These are phyloP conservation scores for Colletotrichum zoysiae DNA, from an alignment of 2,329 filamentous ascomycete genomes.

Conservation along the genomic window DNA sequence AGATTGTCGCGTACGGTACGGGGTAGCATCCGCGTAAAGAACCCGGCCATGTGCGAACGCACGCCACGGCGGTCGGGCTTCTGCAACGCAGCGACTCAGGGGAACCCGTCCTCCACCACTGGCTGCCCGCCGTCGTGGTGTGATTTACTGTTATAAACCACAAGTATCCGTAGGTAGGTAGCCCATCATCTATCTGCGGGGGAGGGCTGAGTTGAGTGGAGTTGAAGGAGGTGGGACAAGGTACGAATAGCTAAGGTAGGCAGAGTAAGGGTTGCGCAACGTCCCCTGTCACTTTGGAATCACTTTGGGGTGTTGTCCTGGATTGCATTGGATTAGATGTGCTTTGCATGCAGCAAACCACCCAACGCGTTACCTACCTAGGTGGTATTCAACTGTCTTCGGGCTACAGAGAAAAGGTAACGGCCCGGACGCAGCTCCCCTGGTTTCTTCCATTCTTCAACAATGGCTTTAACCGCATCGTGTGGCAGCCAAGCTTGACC, in stretches of 20 bases:
- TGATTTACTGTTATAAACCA: too few species aligned
- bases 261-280: neutral
- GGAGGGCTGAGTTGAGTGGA: neutral
- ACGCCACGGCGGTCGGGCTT: neutral
- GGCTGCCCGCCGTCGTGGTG: too few species aligned
- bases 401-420: neutral
- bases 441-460: neutral
- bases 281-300: conserved; percentile 25
- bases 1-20: neutral
- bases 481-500: neutral
- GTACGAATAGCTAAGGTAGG: neutral
- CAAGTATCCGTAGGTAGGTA: too few species aligned
- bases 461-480: conserved; percentile 1
- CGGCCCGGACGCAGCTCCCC: neutral
- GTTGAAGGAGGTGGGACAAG: conserved; percentile 3
- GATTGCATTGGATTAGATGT: neutral
- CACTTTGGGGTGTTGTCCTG: neutral
- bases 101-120: neutral
- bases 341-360: neutral
- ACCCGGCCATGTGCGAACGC: neutral
- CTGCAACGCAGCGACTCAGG: neutral
- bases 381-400: neutral
- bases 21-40: conserved; percentile 8
- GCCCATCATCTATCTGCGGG: too few species aligned
- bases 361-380: too few species aligned